phyloP scores from a whole-genome alignment of 2,329 filamentous ascomycete species.

The Didymellaceae sp. region DNA sequence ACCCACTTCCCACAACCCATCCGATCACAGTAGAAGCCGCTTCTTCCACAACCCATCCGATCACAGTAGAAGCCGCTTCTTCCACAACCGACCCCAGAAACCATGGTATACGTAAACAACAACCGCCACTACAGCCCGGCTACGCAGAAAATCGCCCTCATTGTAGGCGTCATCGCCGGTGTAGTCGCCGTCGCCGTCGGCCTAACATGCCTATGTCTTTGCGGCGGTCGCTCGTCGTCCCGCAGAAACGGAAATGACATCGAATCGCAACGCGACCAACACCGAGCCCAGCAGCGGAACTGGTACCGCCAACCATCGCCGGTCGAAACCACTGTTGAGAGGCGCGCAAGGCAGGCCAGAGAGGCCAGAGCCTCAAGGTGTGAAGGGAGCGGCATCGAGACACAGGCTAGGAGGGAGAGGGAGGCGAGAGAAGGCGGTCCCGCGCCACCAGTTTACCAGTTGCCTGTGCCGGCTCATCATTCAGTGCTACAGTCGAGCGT shows the following conservation, averaged over 20 bases:
- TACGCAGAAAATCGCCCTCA: background rate
- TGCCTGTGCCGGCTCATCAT: slow-evolving; percentile 1
- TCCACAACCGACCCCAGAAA: background rate
- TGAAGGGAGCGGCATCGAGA: background rate
- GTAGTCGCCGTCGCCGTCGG: background rate
- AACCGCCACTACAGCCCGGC: no score
- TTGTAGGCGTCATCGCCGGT: background rate
- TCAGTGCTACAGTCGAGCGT: no score
- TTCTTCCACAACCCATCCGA: no score
- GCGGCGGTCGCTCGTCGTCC: no score
- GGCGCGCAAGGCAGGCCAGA: background rate
- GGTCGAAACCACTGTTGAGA: background rate
- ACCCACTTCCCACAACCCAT: no score
- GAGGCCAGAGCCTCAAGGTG: background rate
- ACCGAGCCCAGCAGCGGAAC: no score
- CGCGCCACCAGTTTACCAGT: background rate
- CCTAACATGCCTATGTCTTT: no score
- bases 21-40: no score
- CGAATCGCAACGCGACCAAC: background rate
- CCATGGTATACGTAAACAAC: slow-evolving; percentile 2
- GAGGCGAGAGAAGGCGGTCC: background rate
- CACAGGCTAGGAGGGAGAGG: background rate
- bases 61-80: no score
- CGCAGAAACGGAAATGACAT: no score
- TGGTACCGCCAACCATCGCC: no score